Percentiles rank a stretch among this genome's conserved stretches.
Evolutionary conservation across 2,329 filamentous ascomycete genomes (phyloP).

Genomic region (Chaetomium sp.): DNA sequence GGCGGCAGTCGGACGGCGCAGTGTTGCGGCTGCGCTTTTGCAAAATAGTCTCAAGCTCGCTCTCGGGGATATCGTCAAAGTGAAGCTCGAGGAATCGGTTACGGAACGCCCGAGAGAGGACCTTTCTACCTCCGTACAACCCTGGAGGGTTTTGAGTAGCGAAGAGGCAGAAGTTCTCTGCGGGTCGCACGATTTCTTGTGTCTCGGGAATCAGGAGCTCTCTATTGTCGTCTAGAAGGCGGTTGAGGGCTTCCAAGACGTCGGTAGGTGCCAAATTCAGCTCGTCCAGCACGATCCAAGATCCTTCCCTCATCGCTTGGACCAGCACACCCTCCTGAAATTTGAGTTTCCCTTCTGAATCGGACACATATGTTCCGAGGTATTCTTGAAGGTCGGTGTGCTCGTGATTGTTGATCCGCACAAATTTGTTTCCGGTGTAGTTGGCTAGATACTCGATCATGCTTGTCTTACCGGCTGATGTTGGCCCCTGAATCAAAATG

Average conservation of each 20-base stretch:
- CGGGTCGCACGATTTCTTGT: constrained; percentile 87
- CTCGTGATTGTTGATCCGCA: constrained; percentile 99
- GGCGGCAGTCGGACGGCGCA: constrained; percentile 84
- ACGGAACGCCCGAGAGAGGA: constrained; percentile 89
- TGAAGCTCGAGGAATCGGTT: constrained; percentile 97
- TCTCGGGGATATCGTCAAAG: constrained; percentile 96
- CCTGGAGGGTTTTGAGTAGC: constrained; percentile 97
- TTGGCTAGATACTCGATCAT: constrained; percentile 99
- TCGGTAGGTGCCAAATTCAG: constrained; percentile 96
- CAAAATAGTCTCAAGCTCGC: constrained; percentile 88
- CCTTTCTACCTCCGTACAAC: constrained; percentile 91
- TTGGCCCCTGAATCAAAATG: constrained; percentile 93
- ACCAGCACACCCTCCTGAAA: constrained; percentile 96
- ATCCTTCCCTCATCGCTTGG: constrained; percentile 85
- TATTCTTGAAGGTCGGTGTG: constrained; percentile 99
- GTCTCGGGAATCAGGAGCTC: constrained; percentile 96
- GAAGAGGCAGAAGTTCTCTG: constrained; percentile 96
- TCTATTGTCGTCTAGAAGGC: constrained; percentile 91
- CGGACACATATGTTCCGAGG: constrained; percentile 89
- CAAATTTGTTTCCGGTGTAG: constrained; percentile 93
- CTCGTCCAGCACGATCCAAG: constrained; percentile 98
- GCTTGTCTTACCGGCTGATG: constrained; percentile 96
- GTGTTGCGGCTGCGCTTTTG: constrained; percentile 84
- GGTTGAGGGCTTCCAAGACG: constrained; percentile 93
- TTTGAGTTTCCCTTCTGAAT: constrained; percentile 75